A percentile compares a stretch with the other conserved stretches of the same genome.
phyloP scores from a whole-genome alignment of 2,329 filamentous ascomycete species.

The Graphilbum fragrans region DNA sequence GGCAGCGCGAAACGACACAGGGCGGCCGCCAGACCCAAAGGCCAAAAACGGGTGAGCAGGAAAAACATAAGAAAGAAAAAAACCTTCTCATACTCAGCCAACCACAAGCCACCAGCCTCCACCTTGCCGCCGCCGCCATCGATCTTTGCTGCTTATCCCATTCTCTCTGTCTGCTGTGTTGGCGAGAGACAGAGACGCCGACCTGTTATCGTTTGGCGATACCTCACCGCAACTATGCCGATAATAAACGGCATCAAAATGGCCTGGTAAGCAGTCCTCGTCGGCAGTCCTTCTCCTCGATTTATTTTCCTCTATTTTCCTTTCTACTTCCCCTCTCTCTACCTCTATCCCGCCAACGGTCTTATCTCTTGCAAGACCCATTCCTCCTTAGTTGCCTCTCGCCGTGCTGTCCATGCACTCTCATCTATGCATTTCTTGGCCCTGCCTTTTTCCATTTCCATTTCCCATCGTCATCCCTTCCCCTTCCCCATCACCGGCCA shows the following conservation, averaged over 20 bases:
- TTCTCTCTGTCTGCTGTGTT: no score
- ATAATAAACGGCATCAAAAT: constrained; percentile 60
- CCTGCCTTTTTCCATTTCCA: no score
- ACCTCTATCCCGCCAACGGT: not conserved
- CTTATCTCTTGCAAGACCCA: no score
- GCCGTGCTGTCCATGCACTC: not conserved
- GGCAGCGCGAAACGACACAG: no score
- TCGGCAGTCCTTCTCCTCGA: constrained; percentile 2
- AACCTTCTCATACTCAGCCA: not conserved
- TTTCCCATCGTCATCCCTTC: no score
- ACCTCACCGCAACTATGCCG: constrained; percentile 38
- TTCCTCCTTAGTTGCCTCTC: constrained; percentile 6
- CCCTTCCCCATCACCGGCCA: no score
- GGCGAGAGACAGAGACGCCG: no score
- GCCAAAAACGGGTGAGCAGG: no score
- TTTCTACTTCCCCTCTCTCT: constrained; percentile 2
- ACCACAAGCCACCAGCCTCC: not conserved
- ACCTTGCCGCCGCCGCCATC: not conserved
- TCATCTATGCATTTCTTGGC: not conserved
- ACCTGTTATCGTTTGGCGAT: not conserved
- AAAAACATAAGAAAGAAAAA: no score
- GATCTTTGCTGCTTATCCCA: not conserved
- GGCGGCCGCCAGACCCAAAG: no score
- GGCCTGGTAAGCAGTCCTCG: constrained; percentile 48
- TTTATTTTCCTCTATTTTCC: not conserved